Conservation (phyloP, 2,329 filamentous ascomycete genomes). For the Fusarium annulatum region DNA sequence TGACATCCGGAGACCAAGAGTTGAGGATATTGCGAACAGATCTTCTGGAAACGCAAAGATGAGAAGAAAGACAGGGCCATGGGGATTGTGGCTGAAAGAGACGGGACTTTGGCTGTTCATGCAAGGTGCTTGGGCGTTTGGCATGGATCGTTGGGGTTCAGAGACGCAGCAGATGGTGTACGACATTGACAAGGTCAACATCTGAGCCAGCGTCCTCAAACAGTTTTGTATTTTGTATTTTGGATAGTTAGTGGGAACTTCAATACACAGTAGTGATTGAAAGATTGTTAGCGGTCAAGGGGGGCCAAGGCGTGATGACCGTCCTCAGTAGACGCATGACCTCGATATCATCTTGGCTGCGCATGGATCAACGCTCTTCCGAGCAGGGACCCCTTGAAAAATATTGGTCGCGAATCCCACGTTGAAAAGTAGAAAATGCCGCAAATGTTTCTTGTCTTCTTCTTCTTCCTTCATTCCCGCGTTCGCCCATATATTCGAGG, state of each 20-base stretch:
- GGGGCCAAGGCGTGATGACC: not conserved
- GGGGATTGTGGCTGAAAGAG: not conserved
- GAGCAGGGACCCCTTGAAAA: not conserved
- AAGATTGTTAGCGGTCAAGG: too few relatives aligned
- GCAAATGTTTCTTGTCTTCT: not conserved
- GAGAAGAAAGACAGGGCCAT: not conserved
- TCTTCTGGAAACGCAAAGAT: not conserved
- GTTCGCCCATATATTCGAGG: rapidly evolving
- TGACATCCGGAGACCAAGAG: not conserved
- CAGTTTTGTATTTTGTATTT: not conserved
- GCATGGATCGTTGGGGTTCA: not conserved
- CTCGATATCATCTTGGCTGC: not conserved
- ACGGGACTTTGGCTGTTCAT: not conserved
- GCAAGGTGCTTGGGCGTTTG: not conserved
- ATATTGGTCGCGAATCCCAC: not conserved
- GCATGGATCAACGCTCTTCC: conserved; percentile 10
- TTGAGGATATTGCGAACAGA: not conserved
- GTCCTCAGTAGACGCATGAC: not conserved
- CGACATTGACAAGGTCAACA: not conserved
- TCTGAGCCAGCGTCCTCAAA: not conserved
- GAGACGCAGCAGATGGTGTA: conserved; percentile 5
- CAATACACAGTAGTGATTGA: too few relatives aligned
- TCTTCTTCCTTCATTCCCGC: not conserved
- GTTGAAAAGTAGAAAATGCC: not conserved
- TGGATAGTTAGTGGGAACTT: rapidly evolving